Base-by-base conservation (phyloP, 768 basidiomycete genomes). In the Gymnopilus dilepis region DNA sequence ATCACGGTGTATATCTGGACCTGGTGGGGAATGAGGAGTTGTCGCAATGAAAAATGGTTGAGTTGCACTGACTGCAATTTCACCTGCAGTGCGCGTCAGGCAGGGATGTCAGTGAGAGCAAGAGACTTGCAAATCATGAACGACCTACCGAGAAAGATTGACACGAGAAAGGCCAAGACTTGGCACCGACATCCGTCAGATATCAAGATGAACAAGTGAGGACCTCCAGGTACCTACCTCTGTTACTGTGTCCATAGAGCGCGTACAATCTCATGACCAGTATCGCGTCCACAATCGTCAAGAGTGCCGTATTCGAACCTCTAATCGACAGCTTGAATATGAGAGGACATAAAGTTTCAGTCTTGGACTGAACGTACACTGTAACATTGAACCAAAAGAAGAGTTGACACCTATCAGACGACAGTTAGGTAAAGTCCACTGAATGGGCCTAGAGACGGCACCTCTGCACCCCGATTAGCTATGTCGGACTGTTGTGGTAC, bases 251-350 rank as follows among this genome's bases (percentile, higher is more conserved):
- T 12, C 52, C 52, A 54, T 54, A 54, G 6, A 54, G 34, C 34
- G 52, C 52, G 12, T 54, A 54, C 26, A 54, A 37, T 40, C 52
- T 33, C 38, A 54, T 26, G 17, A 54, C 52, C 15, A 54, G 34
- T 4, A 54, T 54, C 13, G 34, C 52, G 12, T 54, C 26, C 17
- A 54, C 52, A 40, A 40, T 54, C 37, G 38, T 37, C n/a, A 54
- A 54, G 1, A 54, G 52, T 13, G 52, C 52, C 13, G 52, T 54
- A 40, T 54, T 54, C 22, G 52, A 54, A 6, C 52, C 52, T 54
- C 52, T 54, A 19, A 15, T 30, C 28, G 28, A 30, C 12, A n/a
- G 13, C 22, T 24, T 38, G 15, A 38, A 38, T 15, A 15, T 6
- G 5, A 28, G 6, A 13, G 19, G 19, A 54, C 52, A 5, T 15